These are phyloP conservation scores for Anethum foeniculum DNA, from an alignment of 140 eudicot genomes.

Conservation along the genomic window DNA sequence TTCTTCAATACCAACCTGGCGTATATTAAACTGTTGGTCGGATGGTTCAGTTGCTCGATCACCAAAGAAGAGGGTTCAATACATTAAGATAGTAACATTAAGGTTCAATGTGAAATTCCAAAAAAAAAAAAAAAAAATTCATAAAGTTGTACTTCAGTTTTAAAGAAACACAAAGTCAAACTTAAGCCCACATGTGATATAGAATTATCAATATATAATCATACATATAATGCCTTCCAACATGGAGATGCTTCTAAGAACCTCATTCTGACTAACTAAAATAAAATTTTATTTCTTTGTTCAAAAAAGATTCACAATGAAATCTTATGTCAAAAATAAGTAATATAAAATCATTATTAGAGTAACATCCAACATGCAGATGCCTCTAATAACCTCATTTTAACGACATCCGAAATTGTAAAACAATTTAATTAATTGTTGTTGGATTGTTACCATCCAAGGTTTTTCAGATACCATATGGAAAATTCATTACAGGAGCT, in stretches of 20 bases:
- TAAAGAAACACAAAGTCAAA: background rate
- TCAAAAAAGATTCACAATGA: background rate
- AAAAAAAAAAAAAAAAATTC: background rate
- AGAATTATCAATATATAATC: background rate
- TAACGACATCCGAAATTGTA: background rate
- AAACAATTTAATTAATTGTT: background rate
- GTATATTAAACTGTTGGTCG: background rate
- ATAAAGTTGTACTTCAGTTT: background rate
- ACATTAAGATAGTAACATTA: background rate
- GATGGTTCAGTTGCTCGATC: background rate
- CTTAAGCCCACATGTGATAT: slow-evolving; percentile 11
- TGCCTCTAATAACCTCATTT: background rate
- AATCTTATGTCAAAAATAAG: background rate
- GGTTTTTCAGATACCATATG: background rate
- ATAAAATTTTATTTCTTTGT: background rate
- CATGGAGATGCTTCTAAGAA: slow-evolving; percentile 8
- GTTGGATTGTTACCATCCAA: background rate
- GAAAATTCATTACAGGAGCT: background rate
- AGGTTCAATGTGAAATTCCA: background rate
- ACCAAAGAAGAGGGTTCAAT: background rate
- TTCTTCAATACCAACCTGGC: background rate
- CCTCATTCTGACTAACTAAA: background rate
- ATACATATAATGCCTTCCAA: background rate
- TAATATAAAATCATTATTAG: background rate
- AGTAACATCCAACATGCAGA: background rate